Evolutionary conservation across 2,329 filamentous ascomycete species (phyloP), one percentile per base, ranked within the genome.

Genomic region (Stromatinia cepivora): DNA sequence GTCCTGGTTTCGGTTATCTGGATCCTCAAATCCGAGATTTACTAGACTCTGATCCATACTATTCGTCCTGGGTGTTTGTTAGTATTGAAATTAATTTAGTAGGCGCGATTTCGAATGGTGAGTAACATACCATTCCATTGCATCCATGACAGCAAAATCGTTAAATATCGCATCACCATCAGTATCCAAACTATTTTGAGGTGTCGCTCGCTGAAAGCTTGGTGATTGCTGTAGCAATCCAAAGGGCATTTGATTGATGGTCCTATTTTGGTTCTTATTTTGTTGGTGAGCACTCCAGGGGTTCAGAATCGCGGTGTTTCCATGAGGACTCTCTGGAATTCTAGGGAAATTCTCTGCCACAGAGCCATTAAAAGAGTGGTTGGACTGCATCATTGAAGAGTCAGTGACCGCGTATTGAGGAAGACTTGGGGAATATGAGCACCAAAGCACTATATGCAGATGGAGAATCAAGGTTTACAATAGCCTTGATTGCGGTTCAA

Each of bases 91-190:
- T 13, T 36, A 17, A 5, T 34, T 50, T 7, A 25, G 3, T 25
- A 13, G n/a, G 34, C 46, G 7, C 9, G 45, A 42, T 46, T 20
- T n/a, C 13, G 7, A 34, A 31, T 13, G 22, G 42, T 36, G 61
- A 13, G 15, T 48, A 36, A 72, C 77, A 72, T 72, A 81, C 81
- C 80, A 81, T 73, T 86, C 83, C 31, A 81, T 82, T 3, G 82
- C 84, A 73, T 88, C 86, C 45, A 87, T 78, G 11, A 85, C 84
- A 4, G 85, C 85, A 50, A 88, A 77, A 72, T 88, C 85, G 65
- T 87, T 86, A 70, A 87, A 87, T 66, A 87, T 81, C 22, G 82
- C 84, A 71, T 86, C 84, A 8, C 72, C 73, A 45, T 78, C 77
- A 9, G 75, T 71, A 42, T 77, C 76, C 1, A 75, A 72, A 39